Conservation (phyloP, 169 alveolate species). For the Plasmodium gallinaceum region DNA sequence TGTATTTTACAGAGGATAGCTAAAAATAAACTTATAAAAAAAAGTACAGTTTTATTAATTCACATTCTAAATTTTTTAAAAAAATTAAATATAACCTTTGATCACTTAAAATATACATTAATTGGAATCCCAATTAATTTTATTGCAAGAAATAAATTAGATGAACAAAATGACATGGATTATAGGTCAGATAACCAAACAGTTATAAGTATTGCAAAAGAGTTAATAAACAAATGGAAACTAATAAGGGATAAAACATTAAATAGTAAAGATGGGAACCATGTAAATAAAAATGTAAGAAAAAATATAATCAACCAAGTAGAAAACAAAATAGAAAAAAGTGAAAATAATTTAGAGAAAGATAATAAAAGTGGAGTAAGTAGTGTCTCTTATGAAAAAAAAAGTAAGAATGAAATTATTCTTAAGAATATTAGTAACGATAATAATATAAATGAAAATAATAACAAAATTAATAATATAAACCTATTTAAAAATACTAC, state of each 20-base stretch:
- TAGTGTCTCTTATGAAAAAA: neutral
- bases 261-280: conserved; percentile 4
- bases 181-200: conserved; percentile 27
- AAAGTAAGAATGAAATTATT: conserved; percentile 6
- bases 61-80: conserved; percentile 35
- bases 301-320: neutral
- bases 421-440: neutral
- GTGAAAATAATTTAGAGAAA: neutral
- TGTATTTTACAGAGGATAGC: conserved; percentile 58
- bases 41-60: conserved; percentile 26
- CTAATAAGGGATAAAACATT: conserved; percentile 34
- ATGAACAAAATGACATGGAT: conserved; percentile 25
- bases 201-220: conserved; percentile 26
- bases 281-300: neutral
- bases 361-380: neutral
- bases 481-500: neutral
- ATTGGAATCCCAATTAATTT: conserved; percentile 65
- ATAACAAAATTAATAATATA: neutral
- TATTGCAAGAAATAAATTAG: conserved; percentile 56
- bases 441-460: neutral
- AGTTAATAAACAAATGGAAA: conserved; percentile 45
- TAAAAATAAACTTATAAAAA: conserved; percentile 43
- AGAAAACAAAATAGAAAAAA: conserved; percentile 11
- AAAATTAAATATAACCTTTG: conserved; percentile 44
- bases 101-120: conserved; percentile 47